A percentile compares a stretch with the other conserved stretches of the same genome.
Conservation (phyloP, 2,329 filamentous ascomycete species). For the Xylariaceae sp. region DNA sequence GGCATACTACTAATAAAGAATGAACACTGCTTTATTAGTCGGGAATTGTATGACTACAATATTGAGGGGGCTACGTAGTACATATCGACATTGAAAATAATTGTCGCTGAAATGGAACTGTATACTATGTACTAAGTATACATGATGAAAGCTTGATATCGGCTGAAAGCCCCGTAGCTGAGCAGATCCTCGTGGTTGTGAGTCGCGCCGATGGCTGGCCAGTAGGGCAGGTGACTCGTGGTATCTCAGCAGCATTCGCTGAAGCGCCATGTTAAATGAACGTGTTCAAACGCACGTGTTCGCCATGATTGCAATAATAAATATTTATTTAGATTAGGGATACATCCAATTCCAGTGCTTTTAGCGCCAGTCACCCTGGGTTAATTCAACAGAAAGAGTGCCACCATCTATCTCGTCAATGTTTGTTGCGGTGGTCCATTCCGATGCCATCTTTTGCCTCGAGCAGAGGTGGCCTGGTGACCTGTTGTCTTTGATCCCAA, state of each 20-base stretch:
- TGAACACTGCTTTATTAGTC: neutral
- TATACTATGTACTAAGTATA: too few relatives aligned
- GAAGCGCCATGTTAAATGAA: slow-evolving; percentile 2
- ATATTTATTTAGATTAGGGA: too few relatives aligned
- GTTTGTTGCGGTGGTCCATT: neutral
- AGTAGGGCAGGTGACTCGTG: slow-evolving; percentile 23
- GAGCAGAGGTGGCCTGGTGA: neutral
- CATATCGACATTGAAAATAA: too few relatives aligned
- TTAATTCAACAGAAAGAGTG: too few relatives aligned
- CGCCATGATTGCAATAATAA: too few relatives aligned
- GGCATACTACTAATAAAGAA: neutral
- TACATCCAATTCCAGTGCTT: neutral
- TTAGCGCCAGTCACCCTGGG: too few relatives aligned
- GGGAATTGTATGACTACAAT: too few relatives aligned
- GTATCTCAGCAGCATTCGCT: slow-evolving; percentile 3
- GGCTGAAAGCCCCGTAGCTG: neutral
- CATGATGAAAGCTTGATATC: neutral
- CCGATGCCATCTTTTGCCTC: neutral
- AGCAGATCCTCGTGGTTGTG: neutral
- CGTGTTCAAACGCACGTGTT: neutral
- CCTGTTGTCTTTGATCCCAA: neutral
- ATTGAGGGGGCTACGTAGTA: too few relatives aligned
- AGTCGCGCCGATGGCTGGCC: slow-evolving; percentile 20
- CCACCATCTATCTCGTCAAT: neutral
- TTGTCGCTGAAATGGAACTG: too few relatives aligned